phyloP scores from a whole-genome alignment of 2,329 filamentous ascomycete species.

The Phaeosphaeriaceae sp. region DNA sequence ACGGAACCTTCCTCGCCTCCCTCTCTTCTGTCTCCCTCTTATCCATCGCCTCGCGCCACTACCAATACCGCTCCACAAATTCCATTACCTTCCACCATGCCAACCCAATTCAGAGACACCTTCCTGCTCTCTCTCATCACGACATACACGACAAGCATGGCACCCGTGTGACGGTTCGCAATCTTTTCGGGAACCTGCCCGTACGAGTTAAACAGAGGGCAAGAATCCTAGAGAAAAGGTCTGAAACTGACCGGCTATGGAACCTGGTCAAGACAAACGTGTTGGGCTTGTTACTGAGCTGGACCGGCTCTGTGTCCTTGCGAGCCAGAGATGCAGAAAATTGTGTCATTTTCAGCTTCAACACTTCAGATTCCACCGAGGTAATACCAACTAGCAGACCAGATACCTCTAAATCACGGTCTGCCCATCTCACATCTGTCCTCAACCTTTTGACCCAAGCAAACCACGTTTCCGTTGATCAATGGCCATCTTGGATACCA shows the following conservation, averaged over 20 bases:
- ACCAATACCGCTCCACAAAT: slow-evolving; percentile 65
- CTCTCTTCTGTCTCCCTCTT: slow-evolving; percentile 78
- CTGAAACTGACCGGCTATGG: slow-evolving; percentile 69
- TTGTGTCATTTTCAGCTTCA: slow-evolving; percentile 45
- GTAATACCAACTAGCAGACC: background rate
- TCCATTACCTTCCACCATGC: slow-evolving; percentile 74
- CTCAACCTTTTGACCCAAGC: slow-evolving; percentile 67
- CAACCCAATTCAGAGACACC: slow-evolving; percentile 66
- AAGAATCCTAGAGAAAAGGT: slow-evolving; percentile 56
- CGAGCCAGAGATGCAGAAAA: slow-evolving; percentile 62
- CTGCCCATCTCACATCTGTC: slow-evolving; percentile 26
- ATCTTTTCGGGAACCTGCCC: slow-evolving; percentile 89
- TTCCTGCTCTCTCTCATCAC: slow-evolving; percentile 66
- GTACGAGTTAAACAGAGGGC: slow-evolving; percentile 85
- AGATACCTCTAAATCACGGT: slow-evolving; percentile 9
- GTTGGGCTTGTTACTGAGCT: slow-evolving; percentile 73
- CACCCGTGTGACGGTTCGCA: slow-evolving; percentile 75
- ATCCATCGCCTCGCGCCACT: slow-evolving; percentile 75
- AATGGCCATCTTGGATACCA: slow-evolving; percentile 69
- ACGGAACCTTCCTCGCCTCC: slow-evolving; percentile 79
- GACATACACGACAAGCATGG: slow-evolving; percentile 66
- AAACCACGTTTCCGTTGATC: slow-evolving; percentile 62
- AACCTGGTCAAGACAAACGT: slow-evolving; percentile 65
- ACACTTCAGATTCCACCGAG: slow-evolving; percentile 9
- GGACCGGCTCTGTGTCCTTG: slow-evolving; percentile 64